phyloP scores from a whole-genome alignment of 306 rosid species.

The Vigna hirtella region DNA sequence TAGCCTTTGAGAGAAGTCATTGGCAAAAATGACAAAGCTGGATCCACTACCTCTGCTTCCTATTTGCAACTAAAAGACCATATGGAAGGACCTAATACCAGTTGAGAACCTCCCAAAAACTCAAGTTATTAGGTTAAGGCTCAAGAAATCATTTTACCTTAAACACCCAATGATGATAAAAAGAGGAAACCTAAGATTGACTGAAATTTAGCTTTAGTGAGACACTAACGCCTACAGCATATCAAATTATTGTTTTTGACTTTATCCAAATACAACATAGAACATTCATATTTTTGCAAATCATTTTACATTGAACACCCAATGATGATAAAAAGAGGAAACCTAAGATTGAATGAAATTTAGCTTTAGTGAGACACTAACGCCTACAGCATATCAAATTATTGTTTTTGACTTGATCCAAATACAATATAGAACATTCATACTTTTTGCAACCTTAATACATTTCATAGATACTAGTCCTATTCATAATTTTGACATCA shows the following conservation, averaged over 20 bases:
- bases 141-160: neutral
- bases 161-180: neutral
- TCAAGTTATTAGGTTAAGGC: neutral
- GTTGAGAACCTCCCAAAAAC: conserved; percentile 2
- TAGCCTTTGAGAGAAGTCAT: neutral
- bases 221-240: neutral
- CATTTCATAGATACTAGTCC: conserved; percentile 26
- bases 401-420: conserved; percentile 7
- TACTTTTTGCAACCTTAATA: conserved; percentile 29
- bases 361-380: neutral
- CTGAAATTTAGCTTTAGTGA: neutral
- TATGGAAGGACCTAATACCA: neutral
- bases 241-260: conserved; percentile 20
- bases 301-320: neutral
- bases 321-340: neutral
- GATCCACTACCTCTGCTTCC: neutral
- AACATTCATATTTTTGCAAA: conserved; percentile 13
- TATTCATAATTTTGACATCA: conserved; percentile 31
- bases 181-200: neutral
- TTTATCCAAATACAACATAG: conserved; percentile 4
- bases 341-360: neutral
- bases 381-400: neutral
- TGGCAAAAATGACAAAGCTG: neutral
- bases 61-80: neutral
- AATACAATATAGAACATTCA: conserved; percentile 10